Percentiles rank a stretch among this genome's conserved stretches.
Evolutionary conservation across 441 rosid genomes (phyloP).

Genomic region (Melastoma candidum): DNA sequence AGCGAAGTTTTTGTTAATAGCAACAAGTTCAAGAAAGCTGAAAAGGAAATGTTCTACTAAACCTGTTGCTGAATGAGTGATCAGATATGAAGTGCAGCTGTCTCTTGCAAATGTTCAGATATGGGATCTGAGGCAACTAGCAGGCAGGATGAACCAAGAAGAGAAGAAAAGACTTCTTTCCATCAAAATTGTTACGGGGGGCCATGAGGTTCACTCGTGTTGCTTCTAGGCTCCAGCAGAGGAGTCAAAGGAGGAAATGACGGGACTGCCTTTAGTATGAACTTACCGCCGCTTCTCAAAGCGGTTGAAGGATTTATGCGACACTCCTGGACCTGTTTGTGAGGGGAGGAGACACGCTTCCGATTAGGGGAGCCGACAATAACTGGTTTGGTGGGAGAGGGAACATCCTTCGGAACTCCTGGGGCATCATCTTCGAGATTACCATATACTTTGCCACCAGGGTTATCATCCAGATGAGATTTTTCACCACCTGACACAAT

Average conservation of each 20-base stretch:
- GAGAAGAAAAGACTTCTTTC: no score
- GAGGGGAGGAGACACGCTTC: constrained; percentile 22
- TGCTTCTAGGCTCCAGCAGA: constrained; percentile 21
- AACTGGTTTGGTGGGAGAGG: constrained; percentile 14
- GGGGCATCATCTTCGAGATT: constrained; percentile 7
- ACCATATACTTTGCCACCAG: neutral
- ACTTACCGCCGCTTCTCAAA: constrained; percentile 48
- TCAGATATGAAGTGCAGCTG: no score
- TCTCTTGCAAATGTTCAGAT: no score
- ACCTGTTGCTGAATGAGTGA: no score
- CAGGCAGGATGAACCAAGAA: no score
- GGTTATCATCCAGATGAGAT: constrained; percentile 15
- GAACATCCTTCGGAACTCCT: constrained; percentile 10
- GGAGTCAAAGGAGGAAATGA: constrained; percentile 54
- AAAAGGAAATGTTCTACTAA: no score
- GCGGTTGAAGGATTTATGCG: constrained; percentile 30
- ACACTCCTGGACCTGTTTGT: constrained; percentile 15
- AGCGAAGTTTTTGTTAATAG: no score
- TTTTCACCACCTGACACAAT: constrained; percentile 22
- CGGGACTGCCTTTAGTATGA: constrained; percentile 44
- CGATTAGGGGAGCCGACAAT: constrained; percentile 18
- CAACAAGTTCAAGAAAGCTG: no score
- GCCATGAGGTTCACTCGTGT: neutral
- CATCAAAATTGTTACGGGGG: constrained; percentile 10
- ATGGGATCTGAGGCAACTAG: no score